Evolutionary conservation across 352 stramenopile species (phyloP).

Genomic region (Phytophthora aleatoria): DNA sequence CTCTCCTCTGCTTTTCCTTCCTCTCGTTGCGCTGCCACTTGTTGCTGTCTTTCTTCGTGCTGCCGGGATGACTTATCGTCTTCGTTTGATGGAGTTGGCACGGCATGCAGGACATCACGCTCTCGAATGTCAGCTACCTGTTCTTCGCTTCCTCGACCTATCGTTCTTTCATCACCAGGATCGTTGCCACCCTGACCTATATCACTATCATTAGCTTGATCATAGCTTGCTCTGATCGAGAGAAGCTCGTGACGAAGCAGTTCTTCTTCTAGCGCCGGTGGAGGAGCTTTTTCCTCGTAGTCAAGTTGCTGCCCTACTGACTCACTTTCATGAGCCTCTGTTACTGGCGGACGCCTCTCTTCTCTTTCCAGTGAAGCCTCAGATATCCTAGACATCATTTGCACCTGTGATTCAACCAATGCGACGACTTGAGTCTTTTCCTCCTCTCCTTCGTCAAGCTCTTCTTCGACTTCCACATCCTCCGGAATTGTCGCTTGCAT

Average conservation of each 20-base stretch:
- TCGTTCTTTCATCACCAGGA: conserved; percentile 1
- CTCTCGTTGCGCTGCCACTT: not conserved
- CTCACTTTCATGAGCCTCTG: not conserved
- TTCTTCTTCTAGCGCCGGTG: not conserved
- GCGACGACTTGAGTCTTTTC: not conserved
- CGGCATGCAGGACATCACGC: not conserved
- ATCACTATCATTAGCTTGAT: not conserved
- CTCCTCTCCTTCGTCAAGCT: not conserved
- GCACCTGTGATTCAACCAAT: not conserved
- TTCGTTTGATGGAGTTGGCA: not conserved
- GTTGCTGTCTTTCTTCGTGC: not conserved
- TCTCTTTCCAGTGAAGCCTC: not conserved
- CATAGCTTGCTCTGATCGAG: conserved; percentile 4
- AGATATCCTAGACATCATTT: not conserved
- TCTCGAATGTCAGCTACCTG: too few relatives aligned
- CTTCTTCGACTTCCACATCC: conserved; percentile 12
- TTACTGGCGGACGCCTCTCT: not conserved
- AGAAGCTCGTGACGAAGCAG: conserved; percentile 6
- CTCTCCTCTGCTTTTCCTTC: conserved; percentile 1
- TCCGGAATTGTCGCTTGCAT: conserved; percentile 4
- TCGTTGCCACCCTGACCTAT: not conserved
- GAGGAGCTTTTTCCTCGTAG: conserved; percentile 15
- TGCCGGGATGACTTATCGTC: not conserved
- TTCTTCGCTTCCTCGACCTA: not conserved
- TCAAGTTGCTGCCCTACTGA: not conserved